Evolutionary conservation across 176 grass and related monocot species (phyloP), one percentile per base, ranked within the genome.

Genomic region (Oryza meyeriana): DNA sequence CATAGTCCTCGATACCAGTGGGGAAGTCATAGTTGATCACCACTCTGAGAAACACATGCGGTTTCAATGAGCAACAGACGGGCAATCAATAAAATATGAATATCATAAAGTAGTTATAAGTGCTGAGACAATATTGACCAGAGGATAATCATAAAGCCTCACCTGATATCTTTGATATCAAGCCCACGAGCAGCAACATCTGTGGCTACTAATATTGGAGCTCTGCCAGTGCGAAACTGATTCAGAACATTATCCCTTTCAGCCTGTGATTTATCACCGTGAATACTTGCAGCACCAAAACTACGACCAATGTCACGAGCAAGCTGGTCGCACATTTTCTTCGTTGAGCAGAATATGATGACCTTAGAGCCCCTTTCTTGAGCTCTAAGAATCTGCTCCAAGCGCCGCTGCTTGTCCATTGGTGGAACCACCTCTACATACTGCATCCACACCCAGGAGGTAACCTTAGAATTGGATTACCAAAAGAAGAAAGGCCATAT

Each of bases 21-120:
- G 95, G 95, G 29, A 98, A 98, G 72, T 98, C 95, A 80, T 91
- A 98, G 80, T 99, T 99, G 67, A 99, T 90, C 77, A 99, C 96
- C 79, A 95, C 91, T 80, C 96, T 99, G 88, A 55, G 89, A 18
- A 75, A 86, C 75, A 76, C 27, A 76, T 71, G 32, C 14, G 12
- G 22, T 24, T 38, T 4, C n/a, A 88, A 61, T 66, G 66, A 89
- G 85, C 18, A 80, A 69, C 68, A 64, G 34, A 36, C 39, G 39
- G 18, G 74, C 18, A 79, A 83, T 38, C 5, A 12, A 32, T 4
- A 77, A 71, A 81, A 55, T 10, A 55, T 65, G 38, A 12, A 84
- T 26, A 68, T 77, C 69, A 61, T 38, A 39, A 85, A 55, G 20
- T 41, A 72, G n/a, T 29, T 67, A 2, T 39, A 3, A 32, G 44